Conservation (phyloP, 805 yeast genomes). For the Crinitomyces ghanaensis region DNA sequence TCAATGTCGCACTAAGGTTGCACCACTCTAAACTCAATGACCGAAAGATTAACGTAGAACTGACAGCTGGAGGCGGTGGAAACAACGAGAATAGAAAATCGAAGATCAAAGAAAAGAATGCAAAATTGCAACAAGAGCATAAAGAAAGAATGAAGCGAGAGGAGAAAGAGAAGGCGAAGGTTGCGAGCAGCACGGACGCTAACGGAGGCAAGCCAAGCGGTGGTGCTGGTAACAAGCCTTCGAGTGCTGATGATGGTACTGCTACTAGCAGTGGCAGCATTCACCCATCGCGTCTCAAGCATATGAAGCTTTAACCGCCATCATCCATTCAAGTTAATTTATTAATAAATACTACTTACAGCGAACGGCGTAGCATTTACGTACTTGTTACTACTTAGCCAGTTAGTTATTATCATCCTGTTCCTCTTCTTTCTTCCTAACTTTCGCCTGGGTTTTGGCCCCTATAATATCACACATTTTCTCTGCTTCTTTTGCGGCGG, state of each 20-base stretch:
- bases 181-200: too few relatives aligned
- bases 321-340: too few relatives aligned
- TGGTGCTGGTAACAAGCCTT: conserved; percentile 3
- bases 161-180: conserved; percentile 24
- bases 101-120: conserved; percentile 73
- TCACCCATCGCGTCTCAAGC: conserved; percentile 10
- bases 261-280: conserved; percentile 6
- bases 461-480: conserved; percentile 38
- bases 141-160: conserved; percentile 42
- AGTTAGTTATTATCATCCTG: too few relatives aligned
- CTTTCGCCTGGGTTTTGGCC: too few relatives aligned
- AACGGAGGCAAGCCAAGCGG: conserved; percentile 3
- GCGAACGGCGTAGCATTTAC: background rate
- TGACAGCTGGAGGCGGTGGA: conserved; percentile 98
- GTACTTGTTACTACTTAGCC: too few relatives aligned
- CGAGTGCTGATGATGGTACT: conserved; percentile 1
- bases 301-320: too few relatives aligned
- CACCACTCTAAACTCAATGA: conserved; percentile 63
- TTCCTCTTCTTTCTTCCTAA: too few relatives aligned
- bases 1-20: conserved; percentile 75
- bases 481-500: conserved; percentile 30
- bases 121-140: conserved; percentile 60
- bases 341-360: background rate
- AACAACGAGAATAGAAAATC: conserved; percentile 48
- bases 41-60: conserved; percentile 84